phyloP scores from a whole-genome alignment of 2,329 filamentous ascomycete genomes.

The Fusarium illudens region DNA sequence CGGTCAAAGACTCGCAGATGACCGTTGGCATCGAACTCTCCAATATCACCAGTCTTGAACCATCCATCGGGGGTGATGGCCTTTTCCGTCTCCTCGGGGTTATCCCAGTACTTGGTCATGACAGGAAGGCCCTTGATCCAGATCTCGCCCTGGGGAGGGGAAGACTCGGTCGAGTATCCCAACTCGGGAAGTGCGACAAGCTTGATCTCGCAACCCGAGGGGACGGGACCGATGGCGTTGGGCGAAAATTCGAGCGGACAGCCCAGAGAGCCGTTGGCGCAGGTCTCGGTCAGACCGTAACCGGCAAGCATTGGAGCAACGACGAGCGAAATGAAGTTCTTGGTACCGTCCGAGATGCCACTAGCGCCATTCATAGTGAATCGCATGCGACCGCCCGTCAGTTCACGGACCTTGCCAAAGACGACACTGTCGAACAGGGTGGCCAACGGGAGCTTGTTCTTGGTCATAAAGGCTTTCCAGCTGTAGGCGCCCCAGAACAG shows the following conservation, averaged over 20 bases:
- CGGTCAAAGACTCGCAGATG: constrained; percentile 91
- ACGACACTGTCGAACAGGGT: constrained; percentile 81
- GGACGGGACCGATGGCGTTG: constrained; percentile 78
- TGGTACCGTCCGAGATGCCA: constrained; percentile 86
- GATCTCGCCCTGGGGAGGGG: constrained; percentile 89
- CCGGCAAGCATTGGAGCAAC: constrained; percentile 94
- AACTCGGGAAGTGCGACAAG: constrained; percentile 89
- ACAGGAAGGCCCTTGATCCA: constrained; percentile 84
- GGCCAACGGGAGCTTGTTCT: constrained; percentile 69
- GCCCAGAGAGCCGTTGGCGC: constrained; percentile 82
- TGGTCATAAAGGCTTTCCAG: constrained; percentile 67
- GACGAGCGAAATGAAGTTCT: constrained; percentile 89
- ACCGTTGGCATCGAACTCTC: constrained; percentile 82
- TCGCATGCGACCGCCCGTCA: constrained; percentile 87
- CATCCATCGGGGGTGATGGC: constrained; percentile 84
- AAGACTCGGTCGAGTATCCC: constrained; percentile 79
- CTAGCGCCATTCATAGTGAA: constrained; percentile 96
- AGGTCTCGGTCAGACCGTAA: constrained; percentile 94
- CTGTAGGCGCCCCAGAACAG: constrained; percentile 77
- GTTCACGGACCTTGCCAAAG: constrained; percentile 90
- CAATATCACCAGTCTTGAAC: constrained; percentile 98
- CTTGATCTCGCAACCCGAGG: constrained; percentile 84
- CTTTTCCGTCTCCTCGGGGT: constrained; percentile 84
- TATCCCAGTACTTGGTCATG: constrained; percentile 80
- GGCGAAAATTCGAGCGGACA: constrained; percentile 87